Base-by-base conservation (phyloP, 441 rosid species). In the Gossypium davidsonii region DNA sequence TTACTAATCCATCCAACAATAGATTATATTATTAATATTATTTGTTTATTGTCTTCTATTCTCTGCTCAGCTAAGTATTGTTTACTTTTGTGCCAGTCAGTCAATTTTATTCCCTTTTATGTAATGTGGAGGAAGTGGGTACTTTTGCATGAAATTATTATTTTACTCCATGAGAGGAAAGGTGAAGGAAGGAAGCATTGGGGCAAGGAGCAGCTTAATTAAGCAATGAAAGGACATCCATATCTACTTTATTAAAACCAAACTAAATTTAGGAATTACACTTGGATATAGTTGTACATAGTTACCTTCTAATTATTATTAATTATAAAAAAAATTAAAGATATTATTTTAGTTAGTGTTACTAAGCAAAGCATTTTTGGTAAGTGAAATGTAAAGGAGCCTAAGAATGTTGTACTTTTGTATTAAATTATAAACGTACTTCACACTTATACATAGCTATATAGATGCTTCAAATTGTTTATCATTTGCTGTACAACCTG, bases 101-200 rank as follows among this genome's bases (percentile, higher is more conserved):
- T 5, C 55, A 15, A 5, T 5, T 20, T 20, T 18, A 55, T 55
- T 25, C 70, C 15, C 1, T 23, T 44, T 23, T 37, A 9, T 65
- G 9, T 44, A 21, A 46, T 23, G 52, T 18, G 52, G 52, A 20
- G 53, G 17, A 11, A 64, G 53, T 28, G 21, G 26, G 56, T 51
- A 15, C 56, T 51, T 39, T 64, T 51, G 20, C 17, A 18, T 63
- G 26, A n/a, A 63, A 37, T 37, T 18, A 63, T 62, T 34, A 37
- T 64, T 39, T 42, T 11, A 64, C 53, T 11, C 18, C 11, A 10
- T 39, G 31, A 20, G 6, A 44, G 58, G 31, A 67, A 67, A n/a
- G n/a, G 25, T 25, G 71, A 25, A 67, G 71, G 71, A 66, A 46
- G 70, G 37, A 25, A 25, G 57, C 42, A 49, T 21, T 23, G n/a